Percentiles rank a stretch among this genome's conserved stretches.
Conservation (phyloP, 768 basidiomycete genomes). For the Hirschioporus abietinus region DNA sequence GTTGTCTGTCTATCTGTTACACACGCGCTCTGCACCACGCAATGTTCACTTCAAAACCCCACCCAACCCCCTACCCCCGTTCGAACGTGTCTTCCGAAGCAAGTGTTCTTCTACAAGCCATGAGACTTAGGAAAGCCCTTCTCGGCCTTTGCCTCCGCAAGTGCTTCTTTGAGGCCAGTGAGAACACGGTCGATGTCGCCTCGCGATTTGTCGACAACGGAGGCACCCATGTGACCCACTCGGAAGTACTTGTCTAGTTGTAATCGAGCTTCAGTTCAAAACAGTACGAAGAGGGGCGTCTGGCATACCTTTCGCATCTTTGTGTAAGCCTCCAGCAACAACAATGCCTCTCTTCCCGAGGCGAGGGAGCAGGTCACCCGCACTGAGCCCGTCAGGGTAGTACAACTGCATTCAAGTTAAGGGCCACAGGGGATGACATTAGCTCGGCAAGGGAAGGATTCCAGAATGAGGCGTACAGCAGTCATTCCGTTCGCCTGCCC, state of each 20-base stretch:
- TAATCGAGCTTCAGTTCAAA: neutral
- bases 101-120: neutral
- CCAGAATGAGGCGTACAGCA: slow-evolving; percentile 44
- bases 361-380: slow-evolving; percentile 71
- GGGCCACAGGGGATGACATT: slow-evolving; percentile 4
- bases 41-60: neutral
- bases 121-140: slow-evolving; percentile 18
- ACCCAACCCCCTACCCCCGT: too few relatives aligned
- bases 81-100: neutral
- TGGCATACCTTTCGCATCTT: slow-evolving; percentile 67
- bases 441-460: slow-evolving; percentile 1
- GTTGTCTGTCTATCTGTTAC: neutral
- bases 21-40: neutral
- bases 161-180: slow-evolving; percentile 52
- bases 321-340: slow-evolving; percentile 85
- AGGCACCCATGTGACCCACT: slow-evolving; percentile 90
- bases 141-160: slow-evolving; percentile 38
- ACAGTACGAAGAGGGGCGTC: slow-evolving; percentile 2
- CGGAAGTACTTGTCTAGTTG: slow-evolving; percentile 81
- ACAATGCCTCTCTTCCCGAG: slow-evolving; percentile 69
- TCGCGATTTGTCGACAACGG: slow-evolving; percentile 64
- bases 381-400: slow-evolving; percentile 75
- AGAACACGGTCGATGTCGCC: slow-evolving; percentile 76
- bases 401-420: slow-evolving; percentile 45
- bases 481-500: slow-evolving; percentile 79